Percentiles rank a stretch among this genome's conserved stretches.
Evolutionary conservation across 805 yeast genomes (phyloP).

Genomic region (Candida pseudofarinosa): DNA sequence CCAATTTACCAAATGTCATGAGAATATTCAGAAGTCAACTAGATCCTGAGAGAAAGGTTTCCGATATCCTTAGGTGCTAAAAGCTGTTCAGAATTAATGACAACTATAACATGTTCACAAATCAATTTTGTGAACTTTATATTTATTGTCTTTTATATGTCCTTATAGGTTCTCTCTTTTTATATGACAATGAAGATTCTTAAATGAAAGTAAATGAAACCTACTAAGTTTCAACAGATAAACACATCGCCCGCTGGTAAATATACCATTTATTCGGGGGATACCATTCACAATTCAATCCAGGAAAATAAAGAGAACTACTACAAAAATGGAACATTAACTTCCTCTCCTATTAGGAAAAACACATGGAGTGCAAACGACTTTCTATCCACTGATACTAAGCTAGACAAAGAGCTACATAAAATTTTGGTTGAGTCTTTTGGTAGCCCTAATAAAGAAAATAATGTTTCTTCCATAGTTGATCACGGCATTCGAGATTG

Average conservation of each 20-base stretch:
- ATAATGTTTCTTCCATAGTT: neutral
- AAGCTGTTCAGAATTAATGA: too few species aligned
- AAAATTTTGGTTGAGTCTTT: constrained; percentile 5
- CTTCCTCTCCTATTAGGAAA: neutral
- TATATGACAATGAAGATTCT: too few species aligned
- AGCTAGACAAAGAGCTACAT: constrained; percentile 5
- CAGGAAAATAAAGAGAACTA: constrained; percentile 1
- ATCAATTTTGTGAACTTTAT: too few species aligned
- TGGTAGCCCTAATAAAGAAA: neutral
- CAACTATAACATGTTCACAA: too few species aligned
- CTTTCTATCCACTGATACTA: neutral
- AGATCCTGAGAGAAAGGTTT: too few species aligned
- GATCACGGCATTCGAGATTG: constrained; percentile 1
- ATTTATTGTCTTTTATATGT: too few species aligned
- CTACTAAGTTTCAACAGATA: neutral
- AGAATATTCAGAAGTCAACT: too few species aligned
- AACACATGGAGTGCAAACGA: neutral
- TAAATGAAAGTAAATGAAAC: constrained; percentile 1
- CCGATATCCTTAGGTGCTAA: too few species aligned
- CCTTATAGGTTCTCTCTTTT: too few species aligned
- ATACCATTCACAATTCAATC: neutral
- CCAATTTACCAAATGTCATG: too few species aligned
- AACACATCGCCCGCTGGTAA: neutral
- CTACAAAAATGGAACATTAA: neutral
- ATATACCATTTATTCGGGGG: neutral